Evolutionary conservation across 306 rosid species (phyloP), one percentile per base, ranked within the genome.

Genomic region (Spatholobus suberectus): DNA sequence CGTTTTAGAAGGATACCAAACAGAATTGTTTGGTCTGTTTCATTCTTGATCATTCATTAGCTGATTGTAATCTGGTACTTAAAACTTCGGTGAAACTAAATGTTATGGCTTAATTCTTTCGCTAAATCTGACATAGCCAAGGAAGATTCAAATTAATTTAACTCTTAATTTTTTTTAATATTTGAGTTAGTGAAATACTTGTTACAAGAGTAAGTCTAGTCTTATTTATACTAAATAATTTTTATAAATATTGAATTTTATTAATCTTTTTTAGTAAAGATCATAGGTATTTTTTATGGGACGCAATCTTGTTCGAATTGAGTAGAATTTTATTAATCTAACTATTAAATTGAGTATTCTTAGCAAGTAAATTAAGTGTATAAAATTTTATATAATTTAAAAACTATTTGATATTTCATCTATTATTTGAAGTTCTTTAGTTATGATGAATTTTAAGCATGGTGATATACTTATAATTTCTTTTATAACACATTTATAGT

Each of bases 21-120:
- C 86, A 76, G 71, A 54, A 83, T 68, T 83, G 71, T 78, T 73
- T 71, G 41, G 52, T 49, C 81, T 74, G 23, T 75, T 66, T 70
- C 85, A 86, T 93, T 91, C 93, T 90, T 87, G 85, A 72, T 59
- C 83, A 85, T 88, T 89, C 81, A 85, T 88, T 79, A 61, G 51
- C 78, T 81, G 84, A 69, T 79, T 77, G 81, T 71, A 87, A 81
- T 70, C 62, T 62, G 69, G 59, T 78, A 81, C 71, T 14, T 78
- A 78, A 82, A 85, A 81, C 85, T 84, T 47, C 49, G 23, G 74
- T 55, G 83, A 75, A 61, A 58, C 70, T 80, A 68, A 75, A 82
- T 82, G 81, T 34, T 69, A 77, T 77, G 63, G 70, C 34, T 59
- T 58, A 75, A 73, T 85, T 63, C 77, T 43, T 77, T 72, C 14